Evolutionary conservation across 768 basidiomycete genomes (phyloP).

Genomic region (Multifurca ochricompacta): DNA sequence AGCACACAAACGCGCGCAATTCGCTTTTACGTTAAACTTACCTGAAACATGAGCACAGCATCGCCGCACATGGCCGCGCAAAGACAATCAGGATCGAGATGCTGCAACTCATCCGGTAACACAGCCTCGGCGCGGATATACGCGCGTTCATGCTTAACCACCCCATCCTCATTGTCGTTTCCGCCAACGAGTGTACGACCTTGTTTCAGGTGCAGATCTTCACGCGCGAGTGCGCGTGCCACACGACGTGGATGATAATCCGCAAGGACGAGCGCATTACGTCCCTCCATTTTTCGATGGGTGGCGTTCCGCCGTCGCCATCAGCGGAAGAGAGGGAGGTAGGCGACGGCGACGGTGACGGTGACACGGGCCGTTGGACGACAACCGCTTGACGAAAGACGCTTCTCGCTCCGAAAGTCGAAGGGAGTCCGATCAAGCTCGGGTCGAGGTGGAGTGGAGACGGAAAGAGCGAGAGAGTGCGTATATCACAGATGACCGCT

Average conservation of each 20-base stretch:
- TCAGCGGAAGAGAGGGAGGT: no score
- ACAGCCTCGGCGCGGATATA: neutral
- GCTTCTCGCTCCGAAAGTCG: neutral
- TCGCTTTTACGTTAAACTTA: no score
- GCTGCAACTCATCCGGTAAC: neutral
- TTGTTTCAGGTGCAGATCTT: neutral
- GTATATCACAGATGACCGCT: neutral
- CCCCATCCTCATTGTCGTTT: no score
- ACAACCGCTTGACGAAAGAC: no score
- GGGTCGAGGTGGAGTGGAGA: neutral
- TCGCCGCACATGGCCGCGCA: neutral
- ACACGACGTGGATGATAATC: neutral
- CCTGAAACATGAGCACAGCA: neutral
- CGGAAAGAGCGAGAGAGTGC: neutral
- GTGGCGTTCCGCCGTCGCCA: no score
- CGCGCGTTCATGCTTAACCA: neutral
- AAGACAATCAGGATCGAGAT: neutral
- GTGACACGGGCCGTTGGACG: no score
- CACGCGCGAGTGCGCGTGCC: neutral
- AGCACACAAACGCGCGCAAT: no score
- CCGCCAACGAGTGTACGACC: neutral
- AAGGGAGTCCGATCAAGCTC: neutral
- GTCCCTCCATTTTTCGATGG: neutral
- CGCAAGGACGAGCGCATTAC: neutral
- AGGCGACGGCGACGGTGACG: no score